Percentiles rank a stretch among this genome's conserved stretches.
Conservation (phyloP, 1,139 yeast genomes). For the Protomyces gravidus region DNA sequence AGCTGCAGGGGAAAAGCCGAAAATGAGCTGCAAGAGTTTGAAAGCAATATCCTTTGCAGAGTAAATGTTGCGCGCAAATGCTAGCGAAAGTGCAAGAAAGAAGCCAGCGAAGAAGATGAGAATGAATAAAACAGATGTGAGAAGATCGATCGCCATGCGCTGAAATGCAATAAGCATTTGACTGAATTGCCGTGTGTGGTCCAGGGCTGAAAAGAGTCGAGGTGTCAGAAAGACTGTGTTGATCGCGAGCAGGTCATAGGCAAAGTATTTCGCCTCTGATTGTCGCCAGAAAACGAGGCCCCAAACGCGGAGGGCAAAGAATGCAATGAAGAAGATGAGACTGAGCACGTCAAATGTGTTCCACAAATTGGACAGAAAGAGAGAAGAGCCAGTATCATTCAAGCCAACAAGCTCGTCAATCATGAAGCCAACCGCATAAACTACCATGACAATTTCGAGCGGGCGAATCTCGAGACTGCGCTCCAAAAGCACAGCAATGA, state of each 20-base stretch:
- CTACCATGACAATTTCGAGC: conserved; percentile 39
- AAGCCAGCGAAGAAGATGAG: conserved; percentile 55
- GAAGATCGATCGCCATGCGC: conserved; percentile 54
- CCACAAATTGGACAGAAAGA: conserved; percentile 44
- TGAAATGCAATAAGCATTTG: conserved; percentile 37
- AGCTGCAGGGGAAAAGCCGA: conserved; percentile 62
- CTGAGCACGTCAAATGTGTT: conserved; percentile 43
- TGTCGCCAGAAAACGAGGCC: conserved; percentile 33
- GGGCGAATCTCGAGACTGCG: conserved; percentile 34
- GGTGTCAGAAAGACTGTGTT: conserved; percentile 56
- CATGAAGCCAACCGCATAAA: conserved; percentile 43
- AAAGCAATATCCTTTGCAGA: conserved; percentile 52
- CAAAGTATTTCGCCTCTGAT: conserved; percentile 34
- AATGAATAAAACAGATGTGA: conserved; percentile 53
- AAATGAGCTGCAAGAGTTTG: conserved; percentile 53
- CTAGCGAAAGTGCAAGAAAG: conserved; percentile 53
- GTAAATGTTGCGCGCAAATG: conserved; percentile 49
- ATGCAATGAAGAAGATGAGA: conserved; percentile 38
- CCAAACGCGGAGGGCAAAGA: conserved; percentile 36
- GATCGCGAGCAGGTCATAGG: conserved; percentile 48
- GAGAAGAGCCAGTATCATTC: conserved; percentile 42
- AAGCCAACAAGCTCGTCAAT: conserved; percentile 43
- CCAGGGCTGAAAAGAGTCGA: conserved; percentile 50
- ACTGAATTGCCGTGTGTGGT: conserved; percentile 28
- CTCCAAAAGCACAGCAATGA: conserved; percentile 39